Evolutionary conservation across 768 basidiomycete species (phyloP).

Genomic region (Pholiota microspora): DNA sequence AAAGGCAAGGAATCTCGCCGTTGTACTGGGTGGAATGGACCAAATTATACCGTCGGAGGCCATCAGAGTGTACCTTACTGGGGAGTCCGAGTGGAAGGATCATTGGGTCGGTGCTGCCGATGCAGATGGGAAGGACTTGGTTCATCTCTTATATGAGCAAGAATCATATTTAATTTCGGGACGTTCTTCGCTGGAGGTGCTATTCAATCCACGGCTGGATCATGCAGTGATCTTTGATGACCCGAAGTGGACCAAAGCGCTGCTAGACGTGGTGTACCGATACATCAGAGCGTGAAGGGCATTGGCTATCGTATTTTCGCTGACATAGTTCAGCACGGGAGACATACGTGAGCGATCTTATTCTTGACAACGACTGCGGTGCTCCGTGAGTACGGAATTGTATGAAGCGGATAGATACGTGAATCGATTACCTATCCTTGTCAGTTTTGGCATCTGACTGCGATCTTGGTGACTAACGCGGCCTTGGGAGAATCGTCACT

Average conservation of each 20-base stretch:
- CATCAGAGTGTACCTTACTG: slow-evolving; percentile 35
- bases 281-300: slow-evolving; percentile 17
- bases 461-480: too few species aligned
- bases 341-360: too few species aligned
- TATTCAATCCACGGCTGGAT: slow-evolving; percentile 35
- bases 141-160: not conserved
- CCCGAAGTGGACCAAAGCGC: slow-evolving; percentile 21
- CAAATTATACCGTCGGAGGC: slow-evolving; percentile 38
- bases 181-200: slow-evolving; percentile 27
- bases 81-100: slow-evolving; percentile 12
- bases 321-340: too few species aligned
- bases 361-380: too few species aligned
- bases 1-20: slow-evolving; percentile 25
- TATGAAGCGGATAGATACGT: too few species aligned
- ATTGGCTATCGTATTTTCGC: too few species aligned
- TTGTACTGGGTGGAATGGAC: slow-evolving; percentile 36
- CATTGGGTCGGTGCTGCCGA: slow-evolving; percentile 1
- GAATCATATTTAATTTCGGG: too few species aligned
- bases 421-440: too few species aligned
- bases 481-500: too few species aligned
- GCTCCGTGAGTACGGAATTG: too few species aligned
- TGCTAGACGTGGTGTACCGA: slow-evolving; percentile 29
- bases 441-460: too few species aligned
- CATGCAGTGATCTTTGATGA: slow-evolving; percentile 42
- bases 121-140: not conserved